Percentiles rank a stretch among this genome's conserved stretches.
Conservation (phyloP, 192 early-diverging fungal genomes). For the Coemansia asiatica region DNA sequence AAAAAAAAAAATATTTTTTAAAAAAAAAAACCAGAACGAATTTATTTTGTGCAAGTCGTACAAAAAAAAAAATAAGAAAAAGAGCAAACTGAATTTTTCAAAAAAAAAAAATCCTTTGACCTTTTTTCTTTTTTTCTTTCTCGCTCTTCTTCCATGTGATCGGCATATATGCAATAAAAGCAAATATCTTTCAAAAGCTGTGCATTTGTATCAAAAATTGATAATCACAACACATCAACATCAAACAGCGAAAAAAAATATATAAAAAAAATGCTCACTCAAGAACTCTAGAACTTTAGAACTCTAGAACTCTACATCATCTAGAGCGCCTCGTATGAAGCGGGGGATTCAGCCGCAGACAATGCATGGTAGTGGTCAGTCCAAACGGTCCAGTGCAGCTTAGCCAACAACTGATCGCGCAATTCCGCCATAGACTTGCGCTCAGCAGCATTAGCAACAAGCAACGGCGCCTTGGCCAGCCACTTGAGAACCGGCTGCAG, state of each 20-base stretch:
- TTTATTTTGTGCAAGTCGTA: too few relatives aligned
- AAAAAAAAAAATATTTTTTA: not conserved
- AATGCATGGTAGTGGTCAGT: conserved; percentile 49
- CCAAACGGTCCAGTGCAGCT: conserved; percentile 74
- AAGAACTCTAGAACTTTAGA: too few relatives aligned
- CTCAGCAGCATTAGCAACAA: conserved; percentile 56
- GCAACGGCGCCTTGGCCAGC: conserved; percentile 60
- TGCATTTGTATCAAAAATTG: too few relatives aligned
- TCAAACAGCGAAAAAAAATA: not conserved
- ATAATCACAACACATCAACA: too few relatives aligned
- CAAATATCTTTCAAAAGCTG: not conserved
- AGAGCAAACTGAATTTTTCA: too few relatives aligned
- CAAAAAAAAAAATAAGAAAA: not conserved
- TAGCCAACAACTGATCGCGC: conserved; percentile 59
- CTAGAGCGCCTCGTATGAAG: conserved; percentile 22
- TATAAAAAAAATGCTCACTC: conserved; percentile 1
- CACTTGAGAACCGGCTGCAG: conserved; percentile 74
- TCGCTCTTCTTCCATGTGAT: too few relatives aligned
- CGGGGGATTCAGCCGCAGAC: conserved; percentile 22
- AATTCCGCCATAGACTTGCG: conserved; percentile 56
- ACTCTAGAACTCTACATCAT: not conserved
- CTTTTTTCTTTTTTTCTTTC: too few relatives aligned
- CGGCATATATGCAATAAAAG: too few relatives aligned
- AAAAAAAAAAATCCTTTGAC: too few relatives aligned
- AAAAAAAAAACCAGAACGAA: conserved; percentile 5